phyloP scores from a whole-genome alignment of 179 eudicot genomes.

The Actinidia arguta region DNA sequence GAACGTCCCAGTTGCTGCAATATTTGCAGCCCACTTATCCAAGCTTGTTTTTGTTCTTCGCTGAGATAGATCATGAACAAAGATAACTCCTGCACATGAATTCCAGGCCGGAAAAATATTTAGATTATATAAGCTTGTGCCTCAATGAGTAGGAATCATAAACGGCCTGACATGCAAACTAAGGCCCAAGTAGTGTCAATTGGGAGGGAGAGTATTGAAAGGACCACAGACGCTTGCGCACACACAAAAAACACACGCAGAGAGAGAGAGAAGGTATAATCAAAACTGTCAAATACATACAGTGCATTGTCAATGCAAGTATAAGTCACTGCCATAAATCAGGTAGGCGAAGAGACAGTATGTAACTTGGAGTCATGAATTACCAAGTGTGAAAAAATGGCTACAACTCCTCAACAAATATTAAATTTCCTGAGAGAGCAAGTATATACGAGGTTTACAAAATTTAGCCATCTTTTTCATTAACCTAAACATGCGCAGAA shows the following conservation, averaged over 20 bases:
- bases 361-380: not conserved
- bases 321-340: not conserved
- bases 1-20: slow-evolving; percentile 86
- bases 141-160: not conserved
- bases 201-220: not conserved
- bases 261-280: not conserved
- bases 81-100: slow-evolving; percentile 75
- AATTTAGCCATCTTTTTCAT: not conserved
- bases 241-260: not conserved
- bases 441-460: not conserved
- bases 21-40: slow-evolving; percentile 90
- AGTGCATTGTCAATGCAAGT: not conserved
- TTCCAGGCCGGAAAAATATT: not conserved
- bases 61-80: slow-evolving; percentile 94
- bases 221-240: too few species aligned
- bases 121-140: not conserved
- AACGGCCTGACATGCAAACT: not conserved
- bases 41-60: slow-evolving; percentile 88
- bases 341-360: not conserved
- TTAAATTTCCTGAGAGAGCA: not conserved
- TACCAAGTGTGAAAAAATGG: not conserved
- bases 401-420: not conserved
- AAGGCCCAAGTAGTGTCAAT: not conserved
- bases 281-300: not conserved
- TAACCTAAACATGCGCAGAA: not conserved